Percentiles rank a stretch among this genome's conserved stretches.
Evolutionary conservation across 345 rosid genomes (phyloP).

Genomic region (Diplotaxis tenuifolia): DNA sequence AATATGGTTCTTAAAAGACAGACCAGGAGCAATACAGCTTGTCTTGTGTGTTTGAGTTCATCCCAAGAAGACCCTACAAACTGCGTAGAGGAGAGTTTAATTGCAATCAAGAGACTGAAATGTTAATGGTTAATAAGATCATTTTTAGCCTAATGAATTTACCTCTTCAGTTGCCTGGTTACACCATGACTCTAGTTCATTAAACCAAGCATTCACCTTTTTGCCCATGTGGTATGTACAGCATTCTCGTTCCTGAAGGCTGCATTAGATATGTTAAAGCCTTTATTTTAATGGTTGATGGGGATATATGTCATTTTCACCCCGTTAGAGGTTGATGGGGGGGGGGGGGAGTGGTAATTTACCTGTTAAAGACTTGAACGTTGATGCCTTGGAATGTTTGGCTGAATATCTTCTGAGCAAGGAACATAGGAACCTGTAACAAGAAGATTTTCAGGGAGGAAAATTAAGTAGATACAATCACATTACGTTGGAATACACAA

Average conservation of each 20-base stretch:
- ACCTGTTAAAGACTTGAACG: slow-evolving; percentile 86
- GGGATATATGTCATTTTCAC: background rate
- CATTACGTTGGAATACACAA: slow-evolving; percentile 15
- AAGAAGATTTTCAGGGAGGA: slow-evolving; percentile 7
- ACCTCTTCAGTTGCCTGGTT: slow-evolving; percentile 67
- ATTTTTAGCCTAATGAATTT: slow-evolving; percentile 7
- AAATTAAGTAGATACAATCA: slow-evolving; percentile 8
- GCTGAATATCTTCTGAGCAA: slow-evolving; percentile 65
- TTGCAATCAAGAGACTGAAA: background rate
- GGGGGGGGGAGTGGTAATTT: slow-evolving; percentile 8
- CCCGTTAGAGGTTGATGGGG: background rate
- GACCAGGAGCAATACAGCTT: slow-evolving; percentile 86
- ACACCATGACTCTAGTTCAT: slow-evolving; percentile 83
- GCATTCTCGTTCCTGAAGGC: slow-evolving; percentile 82
- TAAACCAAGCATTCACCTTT: slow-evolving; percentile 74
- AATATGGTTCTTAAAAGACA: slow-evolving; percentile 29
- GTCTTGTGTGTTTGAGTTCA: slow-evolving; percentile 86
- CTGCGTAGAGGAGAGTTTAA: slow-evolving; percentile 40
- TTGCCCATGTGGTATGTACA: slow-evolving; percentile 87
- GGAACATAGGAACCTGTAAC: slow-evolving; percentile 78
- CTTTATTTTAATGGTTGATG: slow-evolving; percentile 10
- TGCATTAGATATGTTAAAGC: slow-evolving; percentile 31
- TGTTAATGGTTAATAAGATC: background rate
- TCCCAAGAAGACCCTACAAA: slow-evolving; percentile 79
- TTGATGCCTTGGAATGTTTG: slow-evolving; percentile 76